Percentiles rank a stretch among this genome's conserved stretches.
phyloP scores from a whole-genome alignment of 2,329 filamentous ascomycete genomes.

The Colletotrichum eleusines region DNA sequence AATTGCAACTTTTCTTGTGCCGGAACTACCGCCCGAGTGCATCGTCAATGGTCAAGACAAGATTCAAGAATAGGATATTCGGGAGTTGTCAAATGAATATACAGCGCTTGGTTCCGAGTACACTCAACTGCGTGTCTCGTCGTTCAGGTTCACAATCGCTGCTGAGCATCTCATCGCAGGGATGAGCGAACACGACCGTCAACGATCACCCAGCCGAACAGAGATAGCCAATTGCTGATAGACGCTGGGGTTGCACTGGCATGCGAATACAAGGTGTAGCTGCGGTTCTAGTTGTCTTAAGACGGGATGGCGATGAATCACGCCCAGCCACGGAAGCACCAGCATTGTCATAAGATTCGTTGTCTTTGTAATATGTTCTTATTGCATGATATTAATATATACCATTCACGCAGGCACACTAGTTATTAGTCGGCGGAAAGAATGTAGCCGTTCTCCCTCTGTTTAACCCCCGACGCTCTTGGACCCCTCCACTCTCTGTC shows the following conservation, averaged over 20 bases:
- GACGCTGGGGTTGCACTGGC: conserved; percentile 19
- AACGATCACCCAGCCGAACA: conserved; percentile 1
- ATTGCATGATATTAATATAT: not conserved
- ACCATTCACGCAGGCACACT: not conserved
- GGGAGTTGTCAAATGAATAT: not conserved
- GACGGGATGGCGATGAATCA: not conserved
- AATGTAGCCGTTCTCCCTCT: not conserved
- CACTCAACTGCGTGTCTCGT: conserved; percentile 24
- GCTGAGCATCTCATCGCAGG: not conserved
- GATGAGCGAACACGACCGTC: not conserved
- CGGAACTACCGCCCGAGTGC: too few species aligned
- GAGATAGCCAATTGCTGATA: conserved; percentile 16
- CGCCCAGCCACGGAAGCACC: not conserved
- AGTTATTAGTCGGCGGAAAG: not conserved
- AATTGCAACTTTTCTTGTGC: too few species aligned
- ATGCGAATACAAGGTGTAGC: not conserved
- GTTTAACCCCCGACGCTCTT: not conserved
- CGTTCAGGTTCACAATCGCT: not conserved
- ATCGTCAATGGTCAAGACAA: not conserved
- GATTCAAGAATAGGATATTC: not conserved
- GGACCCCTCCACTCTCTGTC: too few species aligned
- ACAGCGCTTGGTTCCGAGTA: conserved; percentile 3
- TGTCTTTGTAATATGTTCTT: too few species aligned
- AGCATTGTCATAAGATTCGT: conserved; percentile 18
- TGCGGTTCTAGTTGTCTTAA: not conserved